Percentiles rank a stretch among this genome's conserved stretches.
phyloP scores from a whole-genome alignment of 345 rosid genomes.

The Acer negundo region DNA sequence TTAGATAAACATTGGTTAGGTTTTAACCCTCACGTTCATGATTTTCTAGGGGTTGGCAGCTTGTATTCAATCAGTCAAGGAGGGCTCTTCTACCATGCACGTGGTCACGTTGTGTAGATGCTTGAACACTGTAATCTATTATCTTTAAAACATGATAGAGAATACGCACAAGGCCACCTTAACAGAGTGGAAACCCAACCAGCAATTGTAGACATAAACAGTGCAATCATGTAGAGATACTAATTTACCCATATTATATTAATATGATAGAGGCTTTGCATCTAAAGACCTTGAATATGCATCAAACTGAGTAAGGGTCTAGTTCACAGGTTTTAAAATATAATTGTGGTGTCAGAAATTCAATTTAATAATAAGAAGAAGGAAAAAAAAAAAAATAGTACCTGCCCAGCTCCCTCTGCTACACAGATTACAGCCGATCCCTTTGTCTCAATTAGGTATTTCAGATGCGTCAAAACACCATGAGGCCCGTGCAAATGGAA shows the following conservation, averaged over 20 bases:
- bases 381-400: slow-evolving; percentile 29
- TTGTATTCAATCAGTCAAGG: background rate
- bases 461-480: slow-evolving; percentile 88
- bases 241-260: background rate
- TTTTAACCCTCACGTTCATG: background rate
- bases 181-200: background rate
- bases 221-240: background rate
- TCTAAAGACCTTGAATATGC: slow-evolving; percentile 1
- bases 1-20: background rate
- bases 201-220: background rate
- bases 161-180: background rate
- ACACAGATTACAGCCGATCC: slow-evolving; percentile 97
- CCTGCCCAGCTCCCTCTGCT: slow-evolving; percentile 99
- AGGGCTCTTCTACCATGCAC: background rate
- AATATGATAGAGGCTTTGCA: background rate
- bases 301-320: background rate
- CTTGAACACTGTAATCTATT: background rate
- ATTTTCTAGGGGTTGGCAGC: slow-evolving; percentile 6
- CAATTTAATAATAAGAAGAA: background rate
- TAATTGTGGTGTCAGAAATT: slow-evolving; percentile 5
- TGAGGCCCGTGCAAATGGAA: slow-evolving; percentile 84
- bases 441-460: slow-evolving; percentile 87
- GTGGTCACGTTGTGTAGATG: background rate
- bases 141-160: background rate
- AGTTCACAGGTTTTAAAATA: slow-evolving; percentile 4